A percentile compares a stretch with the other conserved stretches of the same genome.
Conservation (phyloP, 1,139 yeast genomes). For the Taphrina sp. region DNA sequence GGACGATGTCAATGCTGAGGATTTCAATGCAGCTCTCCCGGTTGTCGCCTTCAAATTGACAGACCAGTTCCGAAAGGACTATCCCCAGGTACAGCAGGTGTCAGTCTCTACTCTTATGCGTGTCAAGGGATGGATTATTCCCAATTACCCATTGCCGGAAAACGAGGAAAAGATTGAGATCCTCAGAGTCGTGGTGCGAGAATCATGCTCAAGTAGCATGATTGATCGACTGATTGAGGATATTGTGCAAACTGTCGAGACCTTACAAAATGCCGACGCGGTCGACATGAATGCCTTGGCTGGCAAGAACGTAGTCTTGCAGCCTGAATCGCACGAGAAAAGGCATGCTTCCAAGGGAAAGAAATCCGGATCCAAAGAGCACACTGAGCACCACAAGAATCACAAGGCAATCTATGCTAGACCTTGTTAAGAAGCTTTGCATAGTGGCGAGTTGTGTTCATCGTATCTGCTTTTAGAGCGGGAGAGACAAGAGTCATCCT, state of each 20-base stretch:
- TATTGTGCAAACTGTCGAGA: conserved; percentile 55
- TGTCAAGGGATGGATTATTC: conserved; percentile 81
- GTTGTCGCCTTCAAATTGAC: conserved; percentile 71
- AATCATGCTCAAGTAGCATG: conserved; percentile 66
- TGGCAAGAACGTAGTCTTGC: conserved; percentile 4
- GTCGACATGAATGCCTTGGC: conserved; percentile 31
- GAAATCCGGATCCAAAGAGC: conserved; percentile 25
- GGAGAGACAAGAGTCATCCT: too few species aligned
- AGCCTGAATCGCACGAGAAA: conserved; percentile 5
- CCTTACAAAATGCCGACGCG: conserved; percentile 23
- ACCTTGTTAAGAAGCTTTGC: conserved; percentile 21
- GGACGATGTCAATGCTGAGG: conserved; percentile 42
- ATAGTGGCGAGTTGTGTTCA: too few species aligned
- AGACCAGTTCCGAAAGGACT: conserved; percentile 50
- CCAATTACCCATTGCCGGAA: conserved; percentile 84
- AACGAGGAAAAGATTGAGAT: conserved; percentile 57
- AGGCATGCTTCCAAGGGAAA: conserved; percentile 15
- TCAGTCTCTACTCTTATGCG: conserved; percentile 70
- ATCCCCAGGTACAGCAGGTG: conserved; percentile 84
- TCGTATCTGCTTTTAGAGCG: too few species aligned
- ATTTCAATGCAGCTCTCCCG: conserved; percentile 61
- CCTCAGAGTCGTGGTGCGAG: conserved; percentile 79
- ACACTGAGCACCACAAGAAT: conserved; percentile 20
- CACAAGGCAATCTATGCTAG: conserved; percentile 28
- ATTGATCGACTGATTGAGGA: conserved; percentile 71